A percentile compares a stretch with the other conserved stretches of the same genome.
These are phyloP conservation scores for Botryotinia globosa DNA, from an alignment of 2,329 filamentous ascomycete genomes.

Conservation along the genomic window DNA sequence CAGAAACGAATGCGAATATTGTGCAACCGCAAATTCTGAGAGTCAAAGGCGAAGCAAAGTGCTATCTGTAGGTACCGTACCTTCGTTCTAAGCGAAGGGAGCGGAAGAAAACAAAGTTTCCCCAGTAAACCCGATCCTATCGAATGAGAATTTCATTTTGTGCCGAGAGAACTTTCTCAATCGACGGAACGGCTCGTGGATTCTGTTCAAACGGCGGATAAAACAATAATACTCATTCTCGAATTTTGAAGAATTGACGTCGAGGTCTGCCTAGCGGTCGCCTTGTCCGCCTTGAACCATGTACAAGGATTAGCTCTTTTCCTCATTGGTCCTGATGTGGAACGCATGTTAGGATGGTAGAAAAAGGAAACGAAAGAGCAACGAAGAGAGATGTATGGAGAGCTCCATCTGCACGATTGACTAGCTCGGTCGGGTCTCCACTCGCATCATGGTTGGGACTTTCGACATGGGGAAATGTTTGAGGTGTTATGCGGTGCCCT, in stretches of 20 bases:
- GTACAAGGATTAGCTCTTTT: not conserved
- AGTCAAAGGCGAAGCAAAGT: not conserved
- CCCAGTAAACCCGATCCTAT: not conserved
- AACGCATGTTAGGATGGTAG: not conserved
- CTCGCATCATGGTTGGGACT: not conserved
- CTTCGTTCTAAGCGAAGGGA: not conserved
- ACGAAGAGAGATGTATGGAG: not conserved
- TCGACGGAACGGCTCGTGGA: not conserved
- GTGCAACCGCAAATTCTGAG: not conserved
- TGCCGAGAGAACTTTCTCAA: not conserved
- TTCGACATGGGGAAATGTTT: not conserved
- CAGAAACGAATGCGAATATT: not conserved
- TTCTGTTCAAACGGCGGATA: not conserved
- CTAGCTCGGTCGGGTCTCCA: constrained; percentile 7
- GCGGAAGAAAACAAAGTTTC: not conserved
- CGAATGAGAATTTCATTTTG: not conserved
- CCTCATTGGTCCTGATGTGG: not conserved
- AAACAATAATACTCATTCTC: not conserved
- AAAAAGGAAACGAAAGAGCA: not conserved
- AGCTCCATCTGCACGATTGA: not conserved
- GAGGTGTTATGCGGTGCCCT: not conserved
- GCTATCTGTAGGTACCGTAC: not conserved
- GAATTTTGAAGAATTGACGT: constrained; percentile 6
- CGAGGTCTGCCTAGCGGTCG: constrained; percentile 26
- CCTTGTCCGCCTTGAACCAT: constrained; percentile 27